A percentile compares a stretch with the other conserved stretches of the same genome.
Conservation (phyloP, 2,329 filamentous ascomycete genomes). For the Penicillium sp. region DNA sequence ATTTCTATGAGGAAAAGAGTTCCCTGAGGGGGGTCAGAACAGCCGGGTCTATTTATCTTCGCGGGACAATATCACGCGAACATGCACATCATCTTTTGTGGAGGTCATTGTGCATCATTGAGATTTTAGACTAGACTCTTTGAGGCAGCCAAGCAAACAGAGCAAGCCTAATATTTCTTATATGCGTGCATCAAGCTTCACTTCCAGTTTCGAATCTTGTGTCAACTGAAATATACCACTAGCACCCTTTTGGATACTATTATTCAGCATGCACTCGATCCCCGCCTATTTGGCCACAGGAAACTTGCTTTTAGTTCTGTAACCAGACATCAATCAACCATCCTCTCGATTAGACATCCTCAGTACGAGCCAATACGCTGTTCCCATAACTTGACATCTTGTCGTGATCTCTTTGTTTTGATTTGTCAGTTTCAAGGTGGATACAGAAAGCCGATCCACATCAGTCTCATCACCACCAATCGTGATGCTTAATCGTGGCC, state of each 20-base stretch:
- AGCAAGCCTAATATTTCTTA: neutral
- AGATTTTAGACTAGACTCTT: neutral
- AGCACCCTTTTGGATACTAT: no score
- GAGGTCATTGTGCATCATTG: neutral
- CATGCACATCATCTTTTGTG: neutral
- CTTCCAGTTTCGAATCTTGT: neutral
- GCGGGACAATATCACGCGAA: neutral
- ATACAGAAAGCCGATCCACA: neutral
- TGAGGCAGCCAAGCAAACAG: neutral
- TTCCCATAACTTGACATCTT: neutral
- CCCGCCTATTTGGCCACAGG: no score
- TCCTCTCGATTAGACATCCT: no score
- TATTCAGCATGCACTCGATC: no score
- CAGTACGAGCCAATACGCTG: no score
- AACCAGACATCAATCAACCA: no score
- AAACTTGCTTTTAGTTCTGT: no score
- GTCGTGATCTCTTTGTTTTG: neutral
- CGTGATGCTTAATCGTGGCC: neutral
- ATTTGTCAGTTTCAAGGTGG: neutral
- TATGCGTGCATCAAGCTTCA: neutral
- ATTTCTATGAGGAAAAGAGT: no score
- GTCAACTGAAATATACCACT: no score
- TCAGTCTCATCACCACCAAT: neutral
- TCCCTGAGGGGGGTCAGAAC: no score
- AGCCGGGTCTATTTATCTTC: neutral